Percentiles rank a stretch among this genome's conserved stretches.
These are phyloP conservation scores for Borovskyia barvae DNA, from an alignment of 208 protist species.

Conservation along the genomic window DNA sequence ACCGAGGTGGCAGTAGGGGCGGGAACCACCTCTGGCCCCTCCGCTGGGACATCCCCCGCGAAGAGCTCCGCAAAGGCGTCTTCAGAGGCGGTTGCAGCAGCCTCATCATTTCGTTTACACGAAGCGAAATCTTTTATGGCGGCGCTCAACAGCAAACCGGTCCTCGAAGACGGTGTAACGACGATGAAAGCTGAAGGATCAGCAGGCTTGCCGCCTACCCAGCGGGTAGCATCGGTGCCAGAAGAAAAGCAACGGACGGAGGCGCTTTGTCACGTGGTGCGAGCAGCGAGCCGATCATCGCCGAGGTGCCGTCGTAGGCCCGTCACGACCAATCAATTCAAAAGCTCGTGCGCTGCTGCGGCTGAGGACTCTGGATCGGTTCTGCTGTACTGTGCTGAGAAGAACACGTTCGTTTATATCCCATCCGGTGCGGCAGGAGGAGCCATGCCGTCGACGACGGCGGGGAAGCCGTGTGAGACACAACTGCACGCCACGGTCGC, in stretches of 20 bases:
- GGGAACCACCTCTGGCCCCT: background rate
- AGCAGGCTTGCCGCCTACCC: background rate
- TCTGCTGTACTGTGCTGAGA: slow-evolving; percentile 48
- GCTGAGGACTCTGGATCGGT: slow-evolving; percentile 30
- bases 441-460: background rate
- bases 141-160: slow-evolving; percentile 15
- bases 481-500: background rate
- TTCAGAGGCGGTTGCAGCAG: background rate
- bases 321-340: slow-evolving; percentile 53
- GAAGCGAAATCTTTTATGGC: background rate
- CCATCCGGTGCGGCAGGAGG: slow-evolving; percentile 3
- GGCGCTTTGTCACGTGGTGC: slow-evolving; percentile 15
- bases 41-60: background rate
- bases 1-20: background rate
- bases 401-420: slow-evolving; percentile 54
- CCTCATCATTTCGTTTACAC: slow-evolving; percentile 1
- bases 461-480: too few species aligned
- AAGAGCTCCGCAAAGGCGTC: background rate
- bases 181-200: too few species aligned
- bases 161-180: slow-evolving; percentile 5
- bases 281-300: background rate
- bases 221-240: background rate
- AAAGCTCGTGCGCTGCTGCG: slow-evolving; percentile 44
- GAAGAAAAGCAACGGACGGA: background rate
- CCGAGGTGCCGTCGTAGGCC: slow-evolving; percentile 18